Evolutionary conservation across 2,329 filamentous ascomycete species (phyloP).

Genomic region (Thelonectria olida): DNA sequence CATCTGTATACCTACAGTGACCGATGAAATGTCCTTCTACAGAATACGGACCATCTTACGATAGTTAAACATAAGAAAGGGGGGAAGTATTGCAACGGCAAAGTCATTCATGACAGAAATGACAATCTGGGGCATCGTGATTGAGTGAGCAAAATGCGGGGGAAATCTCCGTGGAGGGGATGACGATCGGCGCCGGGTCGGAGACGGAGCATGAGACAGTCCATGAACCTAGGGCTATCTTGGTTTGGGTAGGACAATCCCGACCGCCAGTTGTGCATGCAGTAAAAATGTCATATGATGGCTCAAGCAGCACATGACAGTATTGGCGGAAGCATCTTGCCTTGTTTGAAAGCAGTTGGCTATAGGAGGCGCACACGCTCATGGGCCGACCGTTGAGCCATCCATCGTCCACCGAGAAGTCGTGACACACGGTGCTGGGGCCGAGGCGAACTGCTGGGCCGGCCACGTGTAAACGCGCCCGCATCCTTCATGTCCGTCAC

Average conservation of each 20-base stretch:
- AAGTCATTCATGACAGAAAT: neutral
- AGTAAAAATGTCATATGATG: neutral
- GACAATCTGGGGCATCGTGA: neutral
- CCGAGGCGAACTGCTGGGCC: slow-evolving; percentile 17
- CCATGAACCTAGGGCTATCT: neutral
- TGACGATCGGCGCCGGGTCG: slow-evolving; percentile 18
- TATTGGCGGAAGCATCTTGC: neutral
- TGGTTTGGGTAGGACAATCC: neutral
- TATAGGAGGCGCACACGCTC: too few species aligned
- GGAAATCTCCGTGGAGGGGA: slow-evolving; percentile 5
- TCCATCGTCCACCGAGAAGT: neutral
- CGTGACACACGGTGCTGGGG: neutral
- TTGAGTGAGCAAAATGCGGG: neutral
- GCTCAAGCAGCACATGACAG: neutral
- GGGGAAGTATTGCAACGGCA: neutral
- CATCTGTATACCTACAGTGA: neutral
- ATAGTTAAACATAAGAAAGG: neutral
- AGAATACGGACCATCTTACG: too few species aligned
- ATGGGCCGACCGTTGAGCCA: too few species aligned
- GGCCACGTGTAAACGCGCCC: slow-evolving; percentile 8
- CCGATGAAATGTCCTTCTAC: too few species aligned
- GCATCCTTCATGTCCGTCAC: neutral
- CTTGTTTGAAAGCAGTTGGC: too few species aligned
- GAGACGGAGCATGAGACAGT: slow-evolving; percentile 6
- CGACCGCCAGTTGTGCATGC: neutral